Base-by-base conservation (phyloP, 148 eudicot species). In the Heliamphora exappendiculata region DNA sequence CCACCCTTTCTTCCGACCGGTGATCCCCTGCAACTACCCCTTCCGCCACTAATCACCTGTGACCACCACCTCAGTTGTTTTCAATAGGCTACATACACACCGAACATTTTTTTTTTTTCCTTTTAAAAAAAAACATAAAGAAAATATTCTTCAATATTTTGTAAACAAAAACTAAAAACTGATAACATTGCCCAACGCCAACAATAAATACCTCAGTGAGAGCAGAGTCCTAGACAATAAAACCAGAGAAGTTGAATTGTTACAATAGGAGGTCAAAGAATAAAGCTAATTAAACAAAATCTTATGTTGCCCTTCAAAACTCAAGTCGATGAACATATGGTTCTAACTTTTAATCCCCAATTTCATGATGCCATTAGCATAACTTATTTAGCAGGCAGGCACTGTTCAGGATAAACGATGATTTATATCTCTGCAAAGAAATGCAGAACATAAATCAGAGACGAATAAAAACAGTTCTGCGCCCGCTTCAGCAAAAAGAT, bases 341-440 rank as follows among this genome's bases (percentile, higher is more conserved):
- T 70, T 33, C 36, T 63, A 51, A 29, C 55, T 58, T 31, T 73
- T 44, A 72, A 53, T 45, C 75, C 70, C 57, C 59, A 82, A 59
- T 62, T 54, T 28, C 28, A 24, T 8, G 37, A 22, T 31, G 67
- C 14, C 26, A 1, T 44, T 75, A 2, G 51, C 7, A 17, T 60
- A 47, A 26, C 29, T 74, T 67, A 54, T 42, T 53, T 34, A 14
- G 42, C 37, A 37, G 76, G 76, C 54, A 54, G 76, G 67, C 20
- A 13, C 36, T 20, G 70, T 50, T 78, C 37, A 62, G 14, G 59
- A 64, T 45, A 60, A 69, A 58, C 24, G 59, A 57, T 12, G 60
- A 70, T 62, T 60, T 71, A 65, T 47, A 37, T 75, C 79, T 70
- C 87, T 83, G 84, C 84, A 86, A 79, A 47, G 45, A 83, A 79